Conservation (phyloP, 1,284 basidiomycete species). For the Xerocomus minutiporus region DNA sequence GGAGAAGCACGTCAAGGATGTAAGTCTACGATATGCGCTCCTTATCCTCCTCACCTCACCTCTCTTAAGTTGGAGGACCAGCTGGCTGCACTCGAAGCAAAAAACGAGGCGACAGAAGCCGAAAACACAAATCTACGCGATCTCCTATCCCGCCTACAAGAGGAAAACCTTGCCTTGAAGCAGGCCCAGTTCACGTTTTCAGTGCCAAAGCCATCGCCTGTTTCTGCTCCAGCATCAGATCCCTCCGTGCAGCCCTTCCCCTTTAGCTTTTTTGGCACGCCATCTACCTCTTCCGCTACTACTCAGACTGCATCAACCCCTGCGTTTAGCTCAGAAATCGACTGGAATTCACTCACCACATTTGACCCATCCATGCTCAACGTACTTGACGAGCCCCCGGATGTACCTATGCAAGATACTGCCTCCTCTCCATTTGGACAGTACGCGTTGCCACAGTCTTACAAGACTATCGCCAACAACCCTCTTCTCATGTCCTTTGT, state of each 20-base stretch:
- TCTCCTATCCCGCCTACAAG: slow-evolving; percentile 69
- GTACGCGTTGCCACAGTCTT: slow-evolving; percentile 39
- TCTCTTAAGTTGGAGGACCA: slow-evolving; percentile 70
- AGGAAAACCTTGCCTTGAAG: slow-evolving; percentile 72
- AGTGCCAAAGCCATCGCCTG: slow-evolving; percentile 46
- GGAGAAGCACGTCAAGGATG: slow-evolving; percentile 85
- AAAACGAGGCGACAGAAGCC: slow-evolving; percentile 58
- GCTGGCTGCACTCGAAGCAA: slow-evolving; percentile 72
- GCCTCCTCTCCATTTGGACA: slow-evolving; percentile 40
- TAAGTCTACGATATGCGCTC: slow-evolving; percentile 38
- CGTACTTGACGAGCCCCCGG: slow-evolving; percentile 54
- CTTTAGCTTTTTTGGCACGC: slow-evolving; percentile 30
- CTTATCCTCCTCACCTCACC: slow-evolving; percentile 10
- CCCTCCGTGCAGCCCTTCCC: slow-evolving; percentile 22
- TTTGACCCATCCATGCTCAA: slow-evolving; percentile 63
- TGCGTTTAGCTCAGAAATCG: slow-evolving; percentile 42
- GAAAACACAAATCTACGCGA: slow-evolving; percentile 81
- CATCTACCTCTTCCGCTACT: slow-evolving; percentile 27
- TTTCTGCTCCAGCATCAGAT: slow-evolving; percentile 20
- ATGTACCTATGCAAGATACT: slow-evolving; percentile 52
- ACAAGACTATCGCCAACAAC: slow-evolving; percentile 73
- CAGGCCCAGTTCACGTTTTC: slow-evolving; percentile 72
- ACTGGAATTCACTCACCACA: slow-evolving; percentile 58
- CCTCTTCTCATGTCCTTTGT: slow-evolving; percentile 78
- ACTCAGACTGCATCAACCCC: slow-evolving; percentile 20